Base-by-base conservation (phyloP, 176 grass and related monocot genomes). In the Raddia distichophylla region DNA sequence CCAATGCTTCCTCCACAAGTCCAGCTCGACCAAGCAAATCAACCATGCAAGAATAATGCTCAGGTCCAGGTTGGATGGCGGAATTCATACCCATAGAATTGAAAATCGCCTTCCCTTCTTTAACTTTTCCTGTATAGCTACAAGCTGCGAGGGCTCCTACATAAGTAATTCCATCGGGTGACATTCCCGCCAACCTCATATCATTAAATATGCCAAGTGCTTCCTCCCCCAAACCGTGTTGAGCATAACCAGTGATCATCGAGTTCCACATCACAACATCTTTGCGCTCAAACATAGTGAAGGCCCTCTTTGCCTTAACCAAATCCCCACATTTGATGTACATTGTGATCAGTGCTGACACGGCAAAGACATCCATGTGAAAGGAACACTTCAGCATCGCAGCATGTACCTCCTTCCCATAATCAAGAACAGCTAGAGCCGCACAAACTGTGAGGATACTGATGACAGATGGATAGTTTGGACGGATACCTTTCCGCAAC, bases 241-340 rank as follows among this genome's bases (percentile, higher is more conserved):
- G 92, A 17, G 92, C 89, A 87, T 89, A 91, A 44, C 89, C 92
- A 85, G 89, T 94, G 68, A 94, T 94, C 92, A 94, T 91, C 3
- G 84, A 91, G 16, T 94, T 94, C 92, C 92, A 91, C 92, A 94
- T 94, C 13, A 91, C 89, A 34, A 87, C 84, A 55, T 94, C 92
- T 86, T 94, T 94, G 35, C 55, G 67, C 22, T 87, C 86, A 82
- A 94, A 94, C 62, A 60, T 87, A 74, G 83, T 56, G 63, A 94
- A 94, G 5, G 77, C 51, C 64, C 34, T 89, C 66, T 84, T 91
- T 19, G 89, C 92, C 67, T 83, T 91, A 72, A 67, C 68, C 50
- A 91, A 74, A 75, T 89, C 78, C 6, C 92, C 92, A 56, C 89
- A 94, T 82, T 89, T 94, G 60, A 91, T 80, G 60, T 91, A 91